Conservation (phyloP, 768 basidiomycete species). For the Baorangia bicolor region DNA sequence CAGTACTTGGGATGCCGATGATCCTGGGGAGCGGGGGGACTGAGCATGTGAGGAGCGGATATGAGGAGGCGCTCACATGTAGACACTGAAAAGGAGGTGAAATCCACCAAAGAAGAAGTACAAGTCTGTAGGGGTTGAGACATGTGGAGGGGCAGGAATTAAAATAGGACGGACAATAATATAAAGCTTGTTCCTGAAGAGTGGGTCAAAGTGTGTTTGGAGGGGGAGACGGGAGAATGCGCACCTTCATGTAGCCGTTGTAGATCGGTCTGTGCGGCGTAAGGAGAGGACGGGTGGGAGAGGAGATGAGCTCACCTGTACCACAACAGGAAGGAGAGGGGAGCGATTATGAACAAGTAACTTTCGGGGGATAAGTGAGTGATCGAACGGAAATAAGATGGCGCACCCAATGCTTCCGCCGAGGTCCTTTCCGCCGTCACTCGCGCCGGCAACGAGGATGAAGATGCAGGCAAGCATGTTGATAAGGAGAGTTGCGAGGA, state of each 20-base stretch:
- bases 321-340: conserved; percentile 89
- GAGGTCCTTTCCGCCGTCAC: conserved; percentile 75
- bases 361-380: conserved; percentile 38
- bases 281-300: conserved; percentile 9
- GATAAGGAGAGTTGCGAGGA: conserved; percentile 74
- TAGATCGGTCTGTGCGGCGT: conserved; percentile 74
- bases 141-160: conserved; percentile 2
- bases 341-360: conserved; percentile 75
- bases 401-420: conserved; percentile 80
- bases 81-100: conserved; percentile 89
- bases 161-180: conserved; percentile 70
- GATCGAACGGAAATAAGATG: conserved; percentile 19
- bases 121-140: conserved; percentile 56
- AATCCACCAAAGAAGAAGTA: conserved; percentile 97
- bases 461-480: conserved; percentile 92
- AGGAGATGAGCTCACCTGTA: conserved; percentile 64
- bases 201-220: conserved; percentile 20
- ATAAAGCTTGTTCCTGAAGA: conserved; percentile 83
- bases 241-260: conserved; percentile 95
- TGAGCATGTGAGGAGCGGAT: conserved; percentile 13
- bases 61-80: conserved; percentile 60
- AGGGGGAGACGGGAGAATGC: conserved; percentile 26
- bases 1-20: conserved; percentile 93
- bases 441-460: conserved; percentile 73
- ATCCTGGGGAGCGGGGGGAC: conserved; percentile 54